Conservation (phyloP, 352 stramenopile species). For the Phytophthora citrophthora region DNA sequence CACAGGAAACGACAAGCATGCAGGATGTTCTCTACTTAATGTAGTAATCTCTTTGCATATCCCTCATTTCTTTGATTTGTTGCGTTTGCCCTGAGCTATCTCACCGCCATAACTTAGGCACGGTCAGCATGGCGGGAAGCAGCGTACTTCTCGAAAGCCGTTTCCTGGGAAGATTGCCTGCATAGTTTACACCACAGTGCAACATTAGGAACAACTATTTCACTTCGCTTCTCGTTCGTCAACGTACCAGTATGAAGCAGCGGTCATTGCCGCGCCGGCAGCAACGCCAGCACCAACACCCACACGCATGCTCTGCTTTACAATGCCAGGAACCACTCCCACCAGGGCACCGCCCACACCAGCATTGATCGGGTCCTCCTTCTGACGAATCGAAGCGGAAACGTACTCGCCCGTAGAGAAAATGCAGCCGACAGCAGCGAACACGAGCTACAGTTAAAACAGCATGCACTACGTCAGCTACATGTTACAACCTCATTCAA, state of each 20-base stretch:
- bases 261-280: conserved; percentile 52
- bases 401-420: conserved; percentile 77
- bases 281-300: conserved; percentile 55
- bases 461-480: conserved; percentile 6
- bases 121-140: conserved; percentile 49
- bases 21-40: conserved; percentile 1
- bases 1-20: background rate
- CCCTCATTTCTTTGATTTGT: conserved; percentile 28
- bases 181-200: background rate
- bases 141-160: conserved; percentile 78
- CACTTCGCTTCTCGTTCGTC: background rate
- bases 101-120: conserved; percentile 42
- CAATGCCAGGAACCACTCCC: conserved; percentile 71
- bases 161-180: conserved; percentile 53
- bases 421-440: conserved; percentile 65
- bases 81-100: conserved; percentile 11
- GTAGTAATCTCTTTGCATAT: conserved; percentile 2
- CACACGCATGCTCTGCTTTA: conserved; percentile 81
- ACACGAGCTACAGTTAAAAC: conserved; percentile 61
- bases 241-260: conserved; percentile 73
- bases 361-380: conserved; percentile 74
- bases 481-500: background rate
- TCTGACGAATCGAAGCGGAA: conserved; percentile 68
- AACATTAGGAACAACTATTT: conserved; percentile 5
- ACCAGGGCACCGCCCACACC: conserved; percentile 67